A percentile compares a stretch with the other conserved stretches of the same genome.
Conservation (phyloP, 2,329 filamentous ascomycete species). For the Teratosphaeria gauchensis region DNA sequence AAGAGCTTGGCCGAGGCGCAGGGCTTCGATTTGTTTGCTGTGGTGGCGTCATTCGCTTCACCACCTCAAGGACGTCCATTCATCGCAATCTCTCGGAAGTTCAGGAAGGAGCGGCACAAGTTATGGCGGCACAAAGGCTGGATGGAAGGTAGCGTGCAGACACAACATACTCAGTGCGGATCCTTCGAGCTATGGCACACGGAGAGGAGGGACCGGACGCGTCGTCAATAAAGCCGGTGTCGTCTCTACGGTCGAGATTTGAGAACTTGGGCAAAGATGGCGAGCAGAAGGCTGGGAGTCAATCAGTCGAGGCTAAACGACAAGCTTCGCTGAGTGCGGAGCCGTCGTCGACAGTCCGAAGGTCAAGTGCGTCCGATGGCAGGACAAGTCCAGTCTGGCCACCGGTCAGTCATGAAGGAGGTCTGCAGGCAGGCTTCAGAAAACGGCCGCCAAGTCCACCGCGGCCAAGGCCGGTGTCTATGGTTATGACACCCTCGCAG, state of each 20-base stretch:
- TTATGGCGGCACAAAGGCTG: background rate
- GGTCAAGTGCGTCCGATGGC: constrained; percentile 1
- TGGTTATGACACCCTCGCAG: constrained; percentile 37
- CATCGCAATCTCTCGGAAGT: background rate
- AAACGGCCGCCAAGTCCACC: constrained; percentile 25
- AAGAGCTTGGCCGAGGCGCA: too few relatives aligned
- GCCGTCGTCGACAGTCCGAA: background rate
- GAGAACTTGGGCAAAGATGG: constrained; percentile 53
- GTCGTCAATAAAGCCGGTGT: constrained; percentile 73
- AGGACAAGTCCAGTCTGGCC: background rate
- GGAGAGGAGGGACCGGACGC: constrained; percentile 55
- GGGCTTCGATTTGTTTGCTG: background rate
- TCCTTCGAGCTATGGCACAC: background rate
- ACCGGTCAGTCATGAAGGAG: background rate
- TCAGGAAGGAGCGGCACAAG: background rate
- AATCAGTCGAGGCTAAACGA: constrained; percentile 2
- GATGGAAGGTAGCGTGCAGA: background rate
- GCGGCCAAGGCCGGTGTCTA: constrained; percentile 37
- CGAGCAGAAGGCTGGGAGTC: constrained; percentile 11
- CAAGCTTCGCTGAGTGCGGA: constrained; percentile 8
- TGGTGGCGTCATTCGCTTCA: too few relatives aligned
- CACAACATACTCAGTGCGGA: background rate
- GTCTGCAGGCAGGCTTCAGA: constrained; percentile 2
- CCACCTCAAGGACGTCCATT: too few relatives aligned
- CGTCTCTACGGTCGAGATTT: constrained; percentile 69